Evolutionary conservation across 768 basidiomycete species (phyloP).

Genomic region (Serendipita indica): DNA sequence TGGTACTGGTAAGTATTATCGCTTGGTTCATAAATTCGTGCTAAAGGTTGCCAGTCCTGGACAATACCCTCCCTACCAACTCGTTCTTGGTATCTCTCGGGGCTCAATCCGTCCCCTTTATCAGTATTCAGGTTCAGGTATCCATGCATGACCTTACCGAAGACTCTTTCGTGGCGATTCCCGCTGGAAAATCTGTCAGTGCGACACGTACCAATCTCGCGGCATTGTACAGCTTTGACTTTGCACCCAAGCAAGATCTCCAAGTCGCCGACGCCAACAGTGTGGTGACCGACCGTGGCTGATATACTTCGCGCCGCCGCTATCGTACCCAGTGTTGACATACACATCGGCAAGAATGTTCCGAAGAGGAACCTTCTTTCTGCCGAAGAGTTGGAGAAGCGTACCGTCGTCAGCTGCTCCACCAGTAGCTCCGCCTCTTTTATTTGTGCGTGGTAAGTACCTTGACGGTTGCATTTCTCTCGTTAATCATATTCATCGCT

Average conservation of each 20-base stretch:
- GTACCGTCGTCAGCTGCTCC: conserved; percentile 27
- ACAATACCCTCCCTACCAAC: conserved; percentile 28
- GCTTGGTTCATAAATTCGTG: background rate
- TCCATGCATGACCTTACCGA: conserved; percentile 23
- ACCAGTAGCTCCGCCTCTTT: conserved; percentile 23
- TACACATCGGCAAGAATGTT: conserved; percentile 12
- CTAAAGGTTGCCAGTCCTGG: conserved; percentile 23
- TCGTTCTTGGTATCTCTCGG: conserved; percentile 29
- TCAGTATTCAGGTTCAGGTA: background rate
- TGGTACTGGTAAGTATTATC: conserved; percentile 20
- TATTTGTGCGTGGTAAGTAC: conserved; percentile 26
- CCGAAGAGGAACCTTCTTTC: too few species aligned
- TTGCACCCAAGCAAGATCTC: conserved; percentile 31
- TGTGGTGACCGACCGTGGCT: conserved; percentile 27
- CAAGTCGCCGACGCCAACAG: conserved; percentile 26
- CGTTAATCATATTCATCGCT: background rate
- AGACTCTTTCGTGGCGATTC: conserved; percentile 27
- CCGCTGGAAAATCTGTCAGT: conserved; percentile 27
- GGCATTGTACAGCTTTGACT: conserved; percentile 16
- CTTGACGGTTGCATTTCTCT: background rate
- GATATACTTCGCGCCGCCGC: conserved; percentile 25
- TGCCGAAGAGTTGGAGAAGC: conserved; percentile 22
- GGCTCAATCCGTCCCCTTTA: too few species aligned
- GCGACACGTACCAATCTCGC: conserved; percentile 21
- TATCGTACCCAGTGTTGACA: background rate